Base-by-base conservation (phyloP, 495 filamentous ascomycete genomes). In the Cryomyces minteri region DNA sequence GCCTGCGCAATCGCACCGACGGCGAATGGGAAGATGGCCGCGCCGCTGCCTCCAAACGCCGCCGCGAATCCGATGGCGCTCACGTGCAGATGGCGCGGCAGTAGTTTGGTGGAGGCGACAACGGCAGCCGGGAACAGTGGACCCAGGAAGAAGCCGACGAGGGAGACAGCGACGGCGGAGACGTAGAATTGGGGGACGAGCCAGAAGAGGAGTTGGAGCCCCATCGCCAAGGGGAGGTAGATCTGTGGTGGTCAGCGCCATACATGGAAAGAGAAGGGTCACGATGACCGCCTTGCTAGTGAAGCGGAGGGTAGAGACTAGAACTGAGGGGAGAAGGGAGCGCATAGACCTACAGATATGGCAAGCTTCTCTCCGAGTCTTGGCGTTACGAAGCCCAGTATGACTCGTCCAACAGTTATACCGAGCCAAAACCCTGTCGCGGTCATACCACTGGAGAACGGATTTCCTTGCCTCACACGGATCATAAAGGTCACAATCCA, bases 1-100 rank as follows among this genome's bases (percentile, higher is more conserved):
- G 70, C 73, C 59, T 90, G 79, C 5, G 84, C 86, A 59, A 92
- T 80, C 0, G 82, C 82, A 1, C 85, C 85, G 0, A 93, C 80
- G 0, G 74, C 80, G 57, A 93, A 94, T 0, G 86, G 86, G 41
- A 94, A 74, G 11, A 88, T 58, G 0, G 84, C 82, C 4, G 82
- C 85, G 0, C 86, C 86, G 6, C 71, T 72, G 0, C 83, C 79
- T 2, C 86, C 86, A 61, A 88, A 79, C 0, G 86, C 83, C 4
- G 80, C 79, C 2, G 80, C 81, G 50, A 92, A 92, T 0, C 86
- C 85, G 42, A 94, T 82, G 0, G 81, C 77, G 43, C 70, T 74
- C 32, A 94, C 82, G 55, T 94, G 86, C 11, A 87, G 66, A 48
- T 84, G 74, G 29, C 65, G 66, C 4, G 86, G 85, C 6, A 94